Percentiles rank a stretch among this genome's conserved stretches.
These are phyloP conservation scores for Phaseolus coccineus DNA, from an alignment of 331 rosid species.

Conservation along the genomic window DNA sequence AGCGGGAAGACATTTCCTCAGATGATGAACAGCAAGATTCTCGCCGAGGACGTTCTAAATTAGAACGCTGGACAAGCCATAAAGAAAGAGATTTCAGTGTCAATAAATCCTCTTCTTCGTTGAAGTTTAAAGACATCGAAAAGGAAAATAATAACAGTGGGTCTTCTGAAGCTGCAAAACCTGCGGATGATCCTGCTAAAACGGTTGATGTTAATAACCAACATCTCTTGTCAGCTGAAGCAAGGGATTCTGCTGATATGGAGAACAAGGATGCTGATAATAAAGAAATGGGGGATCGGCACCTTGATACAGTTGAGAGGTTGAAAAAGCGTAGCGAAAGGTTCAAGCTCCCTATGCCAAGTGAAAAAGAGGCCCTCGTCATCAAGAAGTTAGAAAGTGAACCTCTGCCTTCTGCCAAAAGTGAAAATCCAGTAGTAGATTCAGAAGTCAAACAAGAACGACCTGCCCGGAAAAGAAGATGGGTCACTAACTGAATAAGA, in stretches of 20 bases:
- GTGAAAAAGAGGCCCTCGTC: conserved; percentile 76
- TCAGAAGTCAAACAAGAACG: conserved; percentile 88
- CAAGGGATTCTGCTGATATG: conserved; percentile 67
- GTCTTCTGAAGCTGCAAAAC: conserved; percentile 67
- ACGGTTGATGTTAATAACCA: conserved; percentile 60
- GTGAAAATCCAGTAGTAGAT: conserved; percentile 67
- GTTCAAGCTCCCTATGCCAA: conserved; percentile 97
- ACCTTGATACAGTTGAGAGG: conserved; percentile 95
- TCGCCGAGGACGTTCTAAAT: conserved; percentile 84
- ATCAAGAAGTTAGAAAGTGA: conserved; percentile 81
- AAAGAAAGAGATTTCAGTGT: conserved; percentile 77
- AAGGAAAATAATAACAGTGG: conserved; percentile 61
- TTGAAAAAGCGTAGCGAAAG: conserved; percentile 98
- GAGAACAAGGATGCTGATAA: conserved; percentile 70
- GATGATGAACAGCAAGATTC: conserved; percentile 86
- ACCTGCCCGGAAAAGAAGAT: conserved; percentile 94
- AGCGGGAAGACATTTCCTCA: conserved; percentile 63
- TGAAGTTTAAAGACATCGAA: conserved; percentile 65
- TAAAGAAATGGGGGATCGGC: conserved; percentile 70
- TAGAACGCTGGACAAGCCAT: conserved; percentile 99
- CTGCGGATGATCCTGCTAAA: conserved; percentile 62
- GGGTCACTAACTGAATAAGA: conserved; percentile 73
- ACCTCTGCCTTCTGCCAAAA: conserved; percentile 68
- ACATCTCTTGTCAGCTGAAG: conserved; percentile 55
- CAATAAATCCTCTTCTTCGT: conserved; percentile 68